Evolutionary conservation across 2,329 filamentous ascomycete genomes (phyloP), one percentile per base, ranked within the genome.

Genomic region (Botrytis elliptica): DNA sequence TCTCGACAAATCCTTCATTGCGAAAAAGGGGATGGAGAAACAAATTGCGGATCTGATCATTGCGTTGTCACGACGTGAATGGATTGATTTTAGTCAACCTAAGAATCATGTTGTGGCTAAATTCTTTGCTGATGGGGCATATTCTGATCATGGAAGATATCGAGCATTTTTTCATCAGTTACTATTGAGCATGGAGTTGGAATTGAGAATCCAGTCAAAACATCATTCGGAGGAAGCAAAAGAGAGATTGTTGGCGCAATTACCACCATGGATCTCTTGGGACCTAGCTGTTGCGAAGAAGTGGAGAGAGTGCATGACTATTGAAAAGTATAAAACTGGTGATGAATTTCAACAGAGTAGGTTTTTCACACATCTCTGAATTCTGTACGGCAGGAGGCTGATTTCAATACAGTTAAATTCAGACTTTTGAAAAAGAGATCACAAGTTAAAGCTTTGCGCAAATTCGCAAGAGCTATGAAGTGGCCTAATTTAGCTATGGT

Each of bases 91-190:
- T 77, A 91, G 90, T 42, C 84, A 86, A 52, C 87, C 88, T 6
- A 88, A 88, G 78, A 93, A 93, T 78, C 92, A 94, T 79, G 90
- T 93, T 36, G 88, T 91, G 38, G 92, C 92, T 4, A 89, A 90
- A 71, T 93, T 91, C 82, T 91, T 94, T 74, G 64, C 90, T 75
- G 88, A 91, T 77, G 85, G 86, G 20, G 84, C 86, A 73, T 84
- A 86, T 52, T 84, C 85, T 29, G 90, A 91, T 77, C 84, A 86
- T 64, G 78, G 78, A 44, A 73, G 73, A 42, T 92, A 91, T 77
- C 86, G 88, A 74, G 86, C 86, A 40, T 94, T 94, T 83, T 93
- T 93, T 81, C 91, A 93, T 80, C 92, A 94, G 81, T 83, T 94
- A n/a, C 85, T 94, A 4, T 86, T 94, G 60, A 91, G 90, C 76